Evolutionary conservation across 805 yeast genomes (phyloP).

Genomic region (Metschnikowia baotianmanensis): DNA sequence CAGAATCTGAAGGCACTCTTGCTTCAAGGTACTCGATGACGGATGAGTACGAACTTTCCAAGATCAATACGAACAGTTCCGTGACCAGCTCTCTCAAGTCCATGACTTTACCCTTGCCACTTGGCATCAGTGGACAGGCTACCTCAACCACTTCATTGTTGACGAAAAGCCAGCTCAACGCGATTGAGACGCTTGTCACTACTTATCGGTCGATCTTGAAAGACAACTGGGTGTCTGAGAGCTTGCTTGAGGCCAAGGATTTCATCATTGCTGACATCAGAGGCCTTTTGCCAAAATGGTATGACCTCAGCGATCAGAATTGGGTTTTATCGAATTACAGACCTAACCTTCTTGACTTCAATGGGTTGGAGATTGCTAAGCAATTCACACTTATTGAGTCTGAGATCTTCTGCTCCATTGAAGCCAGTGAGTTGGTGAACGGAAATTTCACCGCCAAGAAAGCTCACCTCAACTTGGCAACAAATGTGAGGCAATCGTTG

Average conservation of each 20-base stretch:
- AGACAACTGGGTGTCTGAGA: slow-evolving; percentile 43
- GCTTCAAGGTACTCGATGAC: slow-evolving; percentile 46
- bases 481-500: slow-evolving; percentile 59
- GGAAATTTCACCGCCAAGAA: slow-evolving; percentile 61
- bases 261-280: slow-evolving; percentile 33
- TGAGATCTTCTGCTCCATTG: slow-evolving; percentile 58
- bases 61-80: slow-evolving; percentile 47
- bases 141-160: slow-evolving; percentile 40
- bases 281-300: slow-evolving; percentile 46
- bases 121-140: slow-evolving; percentile 43
- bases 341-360: slow-evolving; percentile 53
- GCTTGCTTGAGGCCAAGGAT: slow-evolving; percentile 29
- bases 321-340: slow-evolving; percentile 59
- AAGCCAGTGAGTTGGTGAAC: slow-evolving; percentile 63
- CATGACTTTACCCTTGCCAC: slow-evolving; percentile 41
- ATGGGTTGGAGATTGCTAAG: slow-evolving; percentile 73
- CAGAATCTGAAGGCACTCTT: slow-evolving; percentile 24
- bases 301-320: slow-evolving; percentile 47
- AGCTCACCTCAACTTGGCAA: slow-evolving; percentile 56
- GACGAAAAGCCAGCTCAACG: slow-evolving; percentile 35
- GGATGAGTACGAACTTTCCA: slow-evolving; percentile 57
- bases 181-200: slow-evolving; percentile 49
- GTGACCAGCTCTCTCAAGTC: slow-evolving; percentile 39
- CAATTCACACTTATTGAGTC: slow-evolving; percentile 75
- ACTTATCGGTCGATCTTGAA: slow-evolving; percentile 55